Conservation (phyloP, 2,329 filamentous ascomycete species). For the Penicillium corylophilum region DNA sequence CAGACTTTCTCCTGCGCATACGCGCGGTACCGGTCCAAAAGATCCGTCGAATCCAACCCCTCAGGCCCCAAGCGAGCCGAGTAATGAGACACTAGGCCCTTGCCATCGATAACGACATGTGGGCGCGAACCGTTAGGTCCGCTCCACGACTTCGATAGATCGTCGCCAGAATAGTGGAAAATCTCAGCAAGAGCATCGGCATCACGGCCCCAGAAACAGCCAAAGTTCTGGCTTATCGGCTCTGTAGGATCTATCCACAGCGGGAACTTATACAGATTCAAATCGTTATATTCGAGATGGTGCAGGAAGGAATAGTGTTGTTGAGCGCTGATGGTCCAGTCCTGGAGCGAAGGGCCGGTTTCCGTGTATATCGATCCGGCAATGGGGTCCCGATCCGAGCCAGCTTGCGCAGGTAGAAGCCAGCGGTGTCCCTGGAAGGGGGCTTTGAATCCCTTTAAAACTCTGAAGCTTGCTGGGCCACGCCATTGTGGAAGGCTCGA, state of each 20-base stretch:
- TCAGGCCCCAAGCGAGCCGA: constrained; percentile 46
- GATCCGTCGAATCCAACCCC: constrained; percentile 52
- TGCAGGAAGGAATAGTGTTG: constrained; percentile 49
- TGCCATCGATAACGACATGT: constrained; percentile 53
- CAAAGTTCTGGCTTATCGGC: constrained; percentile 56
- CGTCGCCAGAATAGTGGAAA: constrained; percentile 45
- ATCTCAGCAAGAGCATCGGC: constrained; percentile 45
- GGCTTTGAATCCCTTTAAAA: constrained; percentile 27
- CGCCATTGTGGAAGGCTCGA: constrained; percentile 36
- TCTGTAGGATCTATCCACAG: constrained; percentile 49
- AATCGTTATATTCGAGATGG: constrained; percentile 49
- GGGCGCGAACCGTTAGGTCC: constrained; percentile 27
- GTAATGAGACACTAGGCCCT: constrained; percentile 56
- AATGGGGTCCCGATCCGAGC: constrained; percentile 48
- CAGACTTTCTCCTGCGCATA: constrained; percentile 57
- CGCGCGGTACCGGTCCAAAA: constrained; percentile 53
- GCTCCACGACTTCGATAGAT: constrained; percentile 40
- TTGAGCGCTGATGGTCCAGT: constrained; percentile 53
- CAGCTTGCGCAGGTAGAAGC: constrained; percentile 44
- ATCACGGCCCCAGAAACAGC: constrained; percentile 55
- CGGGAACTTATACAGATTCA: constrained; percentile 51
- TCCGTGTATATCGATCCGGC: constrained; percentile 49
- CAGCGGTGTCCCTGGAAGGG: constrained; percentile 49
- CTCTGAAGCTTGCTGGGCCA: constrained; percentile 31
- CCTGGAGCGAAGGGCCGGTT: constrained; percentile 45